These are phyloP conservation scores for Phytophthora brassicae DNA, from an alignment of 352 stramenopile genomes.

Conservation along the genomic window DNA sequence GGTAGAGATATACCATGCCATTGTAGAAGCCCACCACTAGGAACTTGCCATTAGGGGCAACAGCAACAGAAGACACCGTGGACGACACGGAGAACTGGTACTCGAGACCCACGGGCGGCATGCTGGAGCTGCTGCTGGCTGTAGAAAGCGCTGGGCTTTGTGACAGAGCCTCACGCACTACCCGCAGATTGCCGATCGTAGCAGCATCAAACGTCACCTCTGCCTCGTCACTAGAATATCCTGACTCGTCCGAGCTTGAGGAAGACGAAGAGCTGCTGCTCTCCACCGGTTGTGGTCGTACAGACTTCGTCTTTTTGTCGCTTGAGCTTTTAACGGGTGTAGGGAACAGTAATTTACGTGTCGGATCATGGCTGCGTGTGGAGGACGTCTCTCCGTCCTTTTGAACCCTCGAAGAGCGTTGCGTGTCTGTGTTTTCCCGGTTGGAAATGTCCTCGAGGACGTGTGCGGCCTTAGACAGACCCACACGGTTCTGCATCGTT, in stretches of 20 bases:
- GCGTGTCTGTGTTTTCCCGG: constrained; percentile 12
- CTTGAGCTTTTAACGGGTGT: constrained; percentile 40
- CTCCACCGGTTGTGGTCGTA: constrained; percentile 15
- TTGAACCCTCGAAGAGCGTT: neutral
- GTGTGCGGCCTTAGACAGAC: constrained; percentile 14
- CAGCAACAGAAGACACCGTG: constrained; percentile 78
- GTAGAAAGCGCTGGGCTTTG: constrained; percentile 47
- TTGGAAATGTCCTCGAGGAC: constrained; percentile 53
- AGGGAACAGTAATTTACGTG: constrained; percentile 50
- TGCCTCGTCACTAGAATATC: constrained; percentile 56
- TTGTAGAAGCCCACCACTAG: constrained; percentile 84
- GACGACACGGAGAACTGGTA: constrained; percentile 63
- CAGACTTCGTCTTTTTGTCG: neutral
- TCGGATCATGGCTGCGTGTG: constrained; percentile 23
- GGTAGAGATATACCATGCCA: constrained; percentile 61
- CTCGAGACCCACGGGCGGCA: constrained; percentile 49
- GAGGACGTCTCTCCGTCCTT: neutral
- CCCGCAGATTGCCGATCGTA: constrained; percentile 61
- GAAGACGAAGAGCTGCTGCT: constrained; percentile 26
- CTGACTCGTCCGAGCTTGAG: constrained; percentile 27
- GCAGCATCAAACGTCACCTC: constrained; percentile 66
- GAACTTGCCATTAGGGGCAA: constrained; percentile 69
- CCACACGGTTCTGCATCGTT: neutral
- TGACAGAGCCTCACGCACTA: constrained; percentile 50
- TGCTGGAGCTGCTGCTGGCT: constrained; percentile 34